Evolutionary conservation across 2,329 filamentous ascomycete genomes (phyloP).

Genomic region (Trichoderma harzianum): DNA sequence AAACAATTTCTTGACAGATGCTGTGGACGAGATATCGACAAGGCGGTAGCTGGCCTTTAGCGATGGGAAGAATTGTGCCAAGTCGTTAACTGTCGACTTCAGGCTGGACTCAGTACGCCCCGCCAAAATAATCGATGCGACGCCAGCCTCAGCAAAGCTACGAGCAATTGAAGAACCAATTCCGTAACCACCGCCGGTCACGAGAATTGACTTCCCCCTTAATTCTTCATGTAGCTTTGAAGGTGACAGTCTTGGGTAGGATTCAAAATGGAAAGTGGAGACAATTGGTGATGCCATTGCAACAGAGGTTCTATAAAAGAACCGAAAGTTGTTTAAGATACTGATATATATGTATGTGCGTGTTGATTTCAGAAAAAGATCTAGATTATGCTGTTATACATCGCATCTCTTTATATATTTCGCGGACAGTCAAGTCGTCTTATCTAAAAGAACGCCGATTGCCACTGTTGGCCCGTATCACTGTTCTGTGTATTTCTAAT

Average conservation of each 20-base stretch:
- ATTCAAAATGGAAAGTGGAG: neutral
- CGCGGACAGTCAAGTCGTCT: neutral
- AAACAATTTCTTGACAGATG: neutral
- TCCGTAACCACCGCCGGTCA: neutral
- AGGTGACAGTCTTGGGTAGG: neutral
- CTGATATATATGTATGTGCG: neutral
- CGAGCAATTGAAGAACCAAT: neutral
- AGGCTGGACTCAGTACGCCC: neutral
- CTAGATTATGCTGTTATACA: neutral
- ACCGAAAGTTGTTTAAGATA: neutral
- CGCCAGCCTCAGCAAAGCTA: neutral
- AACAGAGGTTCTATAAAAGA: neutral
- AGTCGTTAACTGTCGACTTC: neutral
- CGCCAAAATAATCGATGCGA: neutral
- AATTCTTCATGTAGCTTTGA: neutral
- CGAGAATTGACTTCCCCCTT: neutral
- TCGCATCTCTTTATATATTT: neutral
- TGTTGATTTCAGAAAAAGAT: neutral
- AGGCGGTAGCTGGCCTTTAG: neutral
- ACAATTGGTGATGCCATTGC: neutral
- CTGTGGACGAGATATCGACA: neutral
- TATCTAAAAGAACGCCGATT: no score
- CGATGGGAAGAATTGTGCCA: neutral
- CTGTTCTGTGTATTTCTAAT: neutral
- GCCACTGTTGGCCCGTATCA: neutral